Conservation (phyloP, 2,329 filamentous ascomycete species). For the Penicillium sp. region DNA sequence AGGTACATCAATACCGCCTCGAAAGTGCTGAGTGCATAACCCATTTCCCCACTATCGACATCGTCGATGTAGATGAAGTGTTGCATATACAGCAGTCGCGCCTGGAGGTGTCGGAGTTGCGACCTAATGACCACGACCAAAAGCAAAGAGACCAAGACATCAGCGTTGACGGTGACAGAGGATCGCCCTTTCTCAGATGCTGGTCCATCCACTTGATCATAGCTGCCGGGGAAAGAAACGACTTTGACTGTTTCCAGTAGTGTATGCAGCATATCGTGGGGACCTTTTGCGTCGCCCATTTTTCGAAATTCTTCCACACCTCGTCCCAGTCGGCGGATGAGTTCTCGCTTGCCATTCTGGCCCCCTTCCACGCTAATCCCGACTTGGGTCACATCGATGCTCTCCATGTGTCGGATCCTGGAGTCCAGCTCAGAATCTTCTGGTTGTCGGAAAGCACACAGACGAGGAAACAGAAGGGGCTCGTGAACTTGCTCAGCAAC, state of each 20-base stretch:
- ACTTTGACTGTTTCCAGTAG: slow-evolving; percentile 78
- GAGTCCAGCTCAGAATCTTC: slow-evolving; percentile 86
- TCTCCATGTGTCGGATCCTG: slow-evolving; percentile 89
- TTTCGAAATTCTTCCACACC: slow-evolving; percentile 88
- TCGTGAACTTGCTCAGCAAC: slow-evolving; percentile 90
- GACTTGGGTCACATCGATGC: slow-evolving; percentile 90
- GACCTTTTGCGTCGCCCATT: slow-evolving; percentile 71
- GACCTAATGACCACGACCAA: slow-evolving; percentile 90
- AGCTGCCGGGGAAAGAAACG: slow-evolving; percentile 64
- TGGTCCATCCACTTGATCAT: slow-evolving; percentile 40
- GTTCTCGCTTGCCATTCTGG: slow-evolving; percentile 71
- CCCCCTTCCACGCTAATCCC: slow-evolving; percentile 83
- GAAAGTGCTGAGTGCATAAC: slow-evolving; percentile 92
- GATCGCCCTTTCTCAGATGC: slow-evolving; percentile 53
- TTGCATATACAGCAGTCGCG: slow-evolving; percentile 87
- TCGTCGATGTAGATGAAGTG: slow-evolving; percentile 98
- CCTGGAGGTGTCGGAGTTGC: slow-evolving; percentile 81
- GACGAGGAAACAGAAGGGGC: slow-evolving; percentile 72
- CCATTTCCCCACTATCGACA: slow-evolving; percentile 92
- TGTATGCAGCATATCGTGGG: slow-evolving; percentile 84
- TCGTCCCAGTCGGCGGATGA: slow-evolving; percentile 70
- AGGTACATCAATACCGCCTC: slow-evolving; percentile 92
- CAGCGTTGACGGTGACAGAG: slow-evolving; percentile 71
- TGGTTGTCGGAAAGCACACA: slow-evolving; percentile 71
- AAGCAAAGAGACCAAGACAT: slow-evolving; percentile 86